A percentile compares a stretch with the other conserved stretches of the same genome.
Conservation (phyloP, 495 filamentous ascomycete genomes). For the Neurospora sp. region DNA sequence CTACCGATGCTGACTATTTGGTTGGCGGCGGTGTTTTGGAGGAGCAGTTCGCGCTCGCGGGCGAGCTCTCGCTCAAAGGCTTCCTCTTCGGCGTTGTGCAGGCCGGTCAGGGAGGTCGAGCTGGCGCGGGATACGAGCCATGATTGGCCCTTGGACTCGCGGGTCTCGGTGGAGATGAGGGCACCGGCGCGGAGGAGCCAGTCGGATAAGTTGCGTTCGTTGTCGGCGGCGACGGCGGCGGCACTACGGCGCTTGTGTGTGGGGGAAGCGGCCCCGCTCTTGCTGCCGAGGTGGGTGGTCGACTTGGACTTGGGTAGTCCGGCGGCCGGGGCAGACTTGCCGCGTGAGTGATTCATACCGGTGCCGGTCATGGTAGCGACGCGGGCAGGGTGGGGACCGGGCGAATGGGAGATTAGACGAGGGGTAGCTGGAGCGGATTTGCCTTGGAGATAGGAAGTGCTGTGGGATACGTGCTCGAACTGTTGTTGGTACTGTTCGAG, state of each 20-base stretch:
- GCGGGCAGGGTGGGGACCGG: constrained; percentile 26
- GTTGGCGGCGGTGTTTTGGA: not conserved
- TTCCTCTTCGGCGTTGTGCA: constrained; percentile 38
- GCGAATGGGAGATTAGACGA: constrained; percentile 43
- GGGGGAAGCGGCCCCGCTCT: constrained; percentile 10
- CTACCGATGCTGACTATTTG: not conserved
- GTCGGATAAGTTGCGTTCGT: constrained; percentile 44
- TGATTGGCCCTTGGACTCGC: constrained; percentile 69
- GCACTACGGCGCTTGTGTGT: constrained; percentile 12
- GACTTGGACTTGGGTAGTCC: constrained; percentile 36
- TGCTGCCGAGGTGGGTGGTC: constrained; percentile 28
- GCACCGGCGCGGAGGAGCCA: constrained; percentile 70
- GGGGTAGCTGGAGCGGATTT: constrained; percentile 49
- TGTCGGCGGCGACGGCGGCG: not conserved
- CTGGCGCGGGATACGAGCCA: constrained; percentile 67
- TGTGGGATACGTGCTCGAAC: constrained; percentile 6
- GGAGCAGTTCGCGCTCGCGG: constrained; percentile 21
- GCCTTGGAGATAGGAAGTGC: constrained; percentile 40
- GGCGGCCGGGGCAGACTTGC: constrained; percentile 19
- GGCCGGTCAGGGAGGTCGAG: constrained; percentile 54
- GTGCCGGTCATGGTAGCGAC: constrained; percentile 15
- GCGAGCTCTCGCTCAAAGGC: constrained; percentile 33
- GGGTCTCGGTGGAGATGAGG: constrained; percentile 54
- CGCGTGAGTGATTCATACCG: constrained; percentile 16
- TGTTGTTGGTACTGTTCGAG: constrained; percentile 13